Evolutionary conservation across 2,329 filamentous ascomycete species (phyloP), one percentile per base, ranked within the genome.

Genomic region (Periconia macrospinosa): DNA sequence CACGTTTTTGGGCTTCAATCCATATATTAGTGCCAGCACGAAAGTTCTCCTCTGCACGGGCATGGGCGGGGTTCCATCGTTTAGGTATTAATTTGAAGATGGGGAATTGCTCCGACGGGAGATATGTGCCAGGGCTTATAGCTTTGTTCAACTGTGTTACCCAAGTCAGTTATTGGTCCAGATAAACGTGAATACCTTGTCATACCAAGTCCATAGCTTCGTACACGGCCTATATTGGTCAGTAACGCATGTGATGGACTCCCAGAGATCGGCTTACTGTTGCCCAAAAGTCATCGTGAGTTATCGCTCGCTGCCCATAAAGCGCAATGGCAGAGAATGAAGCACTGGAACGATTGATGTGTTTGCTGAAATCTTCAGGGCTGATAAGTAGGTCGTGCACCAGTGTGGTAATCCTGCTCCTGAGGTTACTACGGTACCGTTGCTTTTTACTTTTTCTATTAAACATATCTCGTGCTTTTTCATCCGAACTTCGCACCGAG

Each of bases 341-440:
- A 50, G 60, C 61, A 51, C 52, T 65, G 11, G 57, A 40, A 27
- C 62, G 52, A n/a, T 61, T 48, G 40, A 66, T 23, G 45, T 62
- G 60, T 18, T 56, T 63, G 43, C 51, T 58, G 45, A 79, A 83
- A 18, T 77, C 71, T 15, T 71, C 62, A 0, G 81, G 79, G 10
- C 68, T 71, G 2, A 66, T 61, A 7, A 83, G 68, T 11, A 82
- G 61, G 53, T 81, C 77, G 41, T 75, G 73, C 6, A 81, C 80
- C 14, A 66, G 48, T 11, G 61, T 61, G 19, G 54, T 61, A 42
- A 58, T 48, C 56, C 59, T n/a, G n/a, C n/a, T n/a, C n/a, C n/a
- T n/a, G n/a, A n/a, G n/a, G n/a, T n/a, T n/a, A n/a, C n/a, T n/a
- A n/a, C n/a, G n/a, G n/a, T n/a, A n/a, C n/a, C n/a, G n/a, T n/a